These are phyloP conservation scores for Croton setiger DNA, from an alignment of 441 rosid species.

Conservation along the genomic window DNA sequence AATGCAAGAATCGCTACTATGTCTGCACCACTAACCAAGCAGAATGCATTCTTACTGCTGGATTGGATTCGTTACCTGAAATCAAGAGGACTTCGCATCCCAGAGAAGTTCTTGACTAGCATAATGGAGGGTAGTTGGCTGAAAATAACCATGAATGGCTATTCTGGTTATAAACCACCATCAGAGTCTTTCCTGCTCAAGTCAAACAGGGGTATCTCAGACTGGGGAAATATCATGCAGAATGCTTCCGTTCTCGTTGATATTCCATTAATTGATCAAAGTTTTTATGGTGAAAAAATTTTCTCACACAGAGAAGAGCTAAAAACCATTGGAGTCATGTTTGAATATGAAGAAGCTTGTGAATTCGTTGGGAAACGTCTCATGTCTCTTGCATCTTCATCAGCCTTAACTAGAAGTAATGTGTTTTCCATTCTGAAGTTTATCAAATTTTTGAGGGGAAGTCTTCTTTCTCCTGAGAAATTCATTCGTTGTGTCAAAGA, in stretches of 20 bases:
- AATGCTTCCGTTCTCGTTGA: conserved; percentile 49
- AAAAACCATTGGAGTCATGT: conserved; percentile 55
- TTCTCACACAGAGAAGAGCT: conserved; percentile 38
- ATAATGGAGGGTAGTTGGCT: conserved; percentile 60
- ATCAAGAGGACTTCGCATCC: conserved; percentile 18
- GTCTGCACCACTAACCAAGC: conserved; percentile 45
- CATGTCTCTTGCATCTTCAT: conserved; percentile 42
- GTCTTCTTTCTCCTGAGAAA: conserved; percentile 31
- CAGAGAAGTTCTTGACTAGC: conserved; percentile 39
- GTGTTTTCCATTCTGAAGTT: conserved; percentile 51
- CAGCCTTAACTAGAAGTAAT: conserved; percentile 29
- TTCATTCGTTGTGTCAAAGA: conserved; percentile 38
- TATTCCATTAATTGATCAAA: conserved; percentile 57
- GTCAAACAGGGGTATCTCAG: conserved; percentile 21
- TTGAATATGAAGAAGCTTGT: conserved; percentile 50
- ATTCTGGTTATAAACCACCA: conserved; percentile 47
- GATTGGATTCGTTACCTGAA: conserved; percentile 42
- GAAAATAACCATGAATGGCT: conserved; percentile 42
- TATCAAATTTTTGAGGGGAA: conserved; percentile 43
- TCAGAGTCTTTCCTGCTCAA: conserved; percentile 50
- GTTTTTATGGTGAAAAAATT: conserved; percentile 47
- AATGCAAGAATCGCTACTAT: conserved; percentile 46
- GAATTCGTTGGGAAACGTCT: conserved; percentile 47
- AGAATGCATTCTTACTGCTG: conserved; percentile 49
- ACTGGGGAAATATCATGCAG: conserved; percentile 56